A percentile compares a stretch with the other conserved stretches of the same genome.
phyloP scores from a whole-genome alignment of 73 alveolate species.

The Paramecium caudatum region DNA sequence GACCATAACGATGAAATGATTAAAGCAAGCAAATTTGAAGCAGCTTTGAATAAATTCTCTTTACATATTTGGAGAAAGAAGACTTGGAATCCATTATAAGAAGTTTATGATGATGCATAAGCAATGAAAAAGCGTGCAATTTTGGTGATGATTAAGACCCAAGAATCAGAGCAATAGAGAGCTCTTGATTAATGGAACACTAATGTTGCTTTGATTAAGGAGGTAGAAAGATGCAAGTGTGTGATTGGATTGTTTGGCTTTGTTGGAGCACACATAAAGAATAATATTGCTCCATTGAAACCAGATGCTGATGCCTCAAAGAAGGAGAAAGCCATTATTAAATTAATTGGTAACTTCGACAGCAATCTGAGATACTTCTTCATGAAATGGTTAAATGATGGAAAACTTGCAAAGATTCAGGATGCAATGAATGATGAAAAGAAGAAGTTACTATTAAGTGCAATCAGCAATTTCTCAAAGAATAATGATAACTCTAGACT shows the following conservation, averaged over 20 bases:
- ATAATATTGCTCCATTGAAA: background rate
- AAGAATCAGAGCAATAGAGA: constrained; percentile 54
- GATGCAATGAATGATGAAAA: constrained; percentile 47
- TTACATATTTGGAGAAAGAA: background rate
- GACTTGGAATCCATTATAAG: constrained; percentile 37
- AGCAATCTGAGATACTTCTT: constrained; percentile 11
- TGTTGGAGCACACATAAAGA: background rate
- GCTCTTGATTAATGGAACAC: constrained; percentile 5
- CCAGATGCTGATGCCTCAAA: background rate
- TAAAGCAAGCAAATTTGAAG: constrained; percentile 46
- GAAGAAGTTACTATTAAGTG: constrained; percentile 18
- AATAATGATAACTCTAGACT: background rate
- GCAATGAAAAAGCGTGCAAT: constrained; percentile 42
- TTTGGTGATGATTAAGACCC: background rate
- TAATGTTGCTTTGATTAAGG: background rate
- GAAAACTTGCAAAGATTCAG: background rate
- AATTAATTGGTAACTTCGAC: constrained; percentile 15
- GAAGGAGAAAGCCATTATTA: constrained; percentile 4
- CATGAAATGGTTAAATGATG: constrained; percentile 21
- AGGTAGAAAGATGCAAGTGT: constrained; percentile 43
- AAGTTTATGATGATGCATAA: constrained; percentile 37
- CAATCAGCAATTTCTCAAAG: background rate
- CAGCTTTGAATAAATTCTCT: background rate
- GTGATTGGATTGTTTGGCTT: constrained; percentile 46
- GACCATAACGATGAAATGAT: background rate